Percentiles rank a stretch among this genome's conserved stretches.
These are phyloP conservation scores for Sanghuangporus sanghuang DNA, from an alignment of 1,284 basidiomycete species.

Conservation along the genomic window DNA sequence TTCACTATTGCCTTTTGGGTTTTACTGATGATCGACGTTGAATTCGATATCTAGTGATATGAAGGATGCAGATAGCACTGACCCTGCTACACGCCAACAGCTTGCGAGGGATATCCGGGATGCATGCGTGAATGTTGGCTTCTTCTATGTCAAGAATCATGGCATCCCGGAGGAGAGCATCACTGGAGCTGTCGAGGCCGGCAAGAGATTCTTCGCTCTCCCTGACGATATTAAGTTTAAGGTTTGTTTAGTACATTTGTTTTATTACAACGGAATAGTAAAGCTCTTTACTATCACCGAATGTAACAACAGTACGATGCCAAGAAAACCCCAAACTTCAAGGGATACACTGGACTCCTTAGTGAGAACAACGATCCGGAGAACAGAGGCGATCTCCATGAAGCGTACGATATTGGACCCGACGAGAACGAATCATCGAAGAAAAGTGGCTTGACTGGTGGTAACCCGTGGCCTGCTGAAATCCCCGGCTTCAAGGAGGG, in stretches of 20 bases:
- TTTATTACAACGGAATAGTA: not conserved
- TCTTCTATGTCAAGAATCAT: slow-evolving; percentile 81
- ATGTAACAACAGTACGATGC: slow-evolving; percentile 54
- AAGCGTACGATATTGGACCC: slow-evolving; percentile 79
- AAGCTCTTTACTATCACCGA: not conserved
- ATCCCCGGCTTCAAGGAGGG: slow-evolving; percentile 44
- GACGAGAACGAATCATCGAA: slow-evolving; percentile 41
- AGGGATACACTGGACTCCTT: slow-evolving; percentile 64
- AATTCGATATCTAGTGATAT: slow-evolving; percentile 46
- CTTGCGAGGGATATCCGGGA: slow-evolving; percentile 59
- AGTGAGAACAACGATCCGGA: slow-evolving; percentile 60
- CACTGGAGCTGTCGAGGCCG: slow-evolving; percentile 39
- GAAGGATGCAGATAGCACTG: slow-evolving; percentile 36
- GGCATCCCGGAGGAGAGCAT: slow-evolving; percentile 51
- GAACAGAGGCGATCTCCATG: slow-evolving; percentile 71
- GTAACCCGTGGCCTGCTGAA: slow-evolving; percentile 47
- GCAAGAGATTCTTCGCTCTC: slow-evolving; percentile 62
- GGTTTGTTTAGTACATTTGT: slow-evolving; percentile 6
- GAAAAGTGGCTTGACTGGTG: slow-evolving; percentile 33
- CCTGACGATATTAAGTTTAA: slow-evolving; percentile 55
- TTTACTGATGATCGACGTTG: not conserved
- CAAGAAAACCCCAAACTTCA: slow-evolving; percentile 59
- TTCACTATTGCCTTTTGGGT: not conserved
- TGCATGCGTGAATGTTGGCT: slow-evolving; percentile 72
- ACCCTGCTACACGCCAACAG: slow-evolving; percentile 35